Base-by-base conservation (phyloP, 148 eudicot species). In the Rhododendron vialii region DNA sequence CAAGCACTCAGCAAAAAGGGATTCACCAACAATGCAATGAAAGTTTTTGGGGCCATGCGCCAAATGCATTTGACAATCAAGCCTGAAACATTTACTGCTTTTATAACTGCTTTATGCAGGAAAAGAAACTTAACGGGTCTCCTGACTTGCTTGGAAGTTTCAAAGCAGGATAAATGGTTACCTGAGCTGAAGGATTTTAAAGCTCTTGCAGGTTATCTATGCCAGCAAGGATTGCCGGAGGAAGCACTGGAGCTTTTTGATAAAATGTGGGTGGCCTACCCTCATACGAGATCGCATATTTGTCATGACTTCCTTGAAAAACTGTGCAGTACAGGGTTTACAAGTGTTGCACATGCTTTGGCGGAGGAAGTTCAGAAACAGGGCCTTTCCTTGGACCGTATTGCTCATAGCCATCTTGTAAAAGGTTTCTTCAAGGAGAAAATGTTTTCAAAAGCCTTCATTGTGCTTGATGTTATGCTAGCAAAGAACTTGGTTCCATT, bases 231-330 rank as follows among this genome's bases (percentile, higher is more conserved):
- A 76, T 86, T 91, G 94, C 75, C 88, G 7, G 86, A 89, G 80
- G 93, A 93, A 87, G 88, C 92, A 33, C 82, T 94, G 22, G 94
- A 90, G 85, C 90, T 94, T 78, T 90, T 94, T 82, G 90, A 91
- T 15, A 85, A 82, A 35, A 87, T 89, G 87, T 47, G 90, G 86
- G 75, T 78, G 69, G 86, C 89, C 41, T 57, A 85, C 78, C 92
- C 91, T 79, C 48, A 89, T 77, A 82, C 59, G 51, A 43, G 79
- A 86, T 59, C 69, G 35, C 89, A 89, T 83, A 86, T 85, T 88
- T 91, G 84, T 88, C 87, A 90, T 53, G 82, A 71, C 35, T 87
- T 94, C 82, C 83, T 94, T 84, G 93, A 89, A 84, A 85, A 87
- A 78, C 92, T 94, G 75, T 91, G 92, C 85, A 77, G 57, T 38